Evolutionary conservation across 106 monocot species (phyloP).

Genomic region (Allium sativum): DNA sequence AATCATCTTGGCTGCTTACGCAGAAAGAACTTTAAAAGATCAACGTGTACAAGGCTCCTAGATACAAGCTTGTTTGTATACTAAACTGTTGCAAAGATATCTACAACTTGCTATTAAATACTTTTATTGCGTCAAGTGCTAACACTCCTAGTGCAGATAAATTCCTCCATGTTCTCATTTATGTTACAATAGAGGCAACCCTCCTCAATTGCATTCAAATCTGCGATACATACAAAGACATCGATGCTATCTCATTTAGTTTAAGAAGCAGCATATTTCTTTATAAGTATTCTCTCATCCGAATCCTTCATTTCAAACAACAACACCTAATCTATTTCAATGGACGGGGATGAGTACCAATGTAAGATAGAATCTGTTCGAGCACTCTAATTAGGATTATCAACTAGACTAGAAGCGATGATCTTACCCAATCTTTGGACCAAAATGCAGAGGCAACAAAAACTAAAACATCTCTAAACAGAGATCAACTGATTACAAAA

Average conservation of each 20-base stretch:
- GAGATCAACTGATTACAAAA: constrained; percentile 1
- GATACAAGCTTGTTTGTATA: constrained; percentile 84
- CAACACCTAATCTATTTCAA: constrained; percentile 60
- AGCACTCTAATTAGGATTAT: constrained; percentile 38
- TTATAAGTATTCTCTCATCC: constrained; percentile 80
- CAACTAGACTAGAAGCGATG: constrained; percentile 18
- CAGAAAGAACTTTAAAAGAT: constrained; percentile 93
- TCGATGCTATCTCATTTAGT: constrained; percentile 61
- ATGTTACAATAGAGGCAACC: constrained; percentile 88
- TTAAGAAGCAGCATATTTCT: constrained; percentile 75
- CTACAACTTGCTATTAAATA: constrained; percentile 69
- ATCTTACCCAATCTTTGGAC: constrained; percentile 13
- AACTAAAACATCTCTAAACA: constrained; percentile 7
- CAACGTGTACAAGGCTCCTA: constrained; percentile 88
- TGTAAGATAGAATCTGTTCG: constrained; percentile 62
- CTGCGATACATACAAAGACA: constrained; percentile 74
- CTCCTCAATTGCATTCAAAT: constrained; percentile 78
- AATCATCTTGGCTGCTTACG: constrained; percentile 90
- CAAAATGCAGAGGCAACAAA: constrained; percentile 11
- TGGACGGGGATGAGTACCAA: constrained; percentile 64
- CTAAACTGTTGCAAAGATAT: constrained; percentile 93
- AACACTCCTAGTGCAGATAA: constrained; percentile 87
- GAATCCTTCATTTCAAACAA: constrained; percentile 81
- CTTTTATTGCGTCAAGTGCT: constrained; percentile 51
- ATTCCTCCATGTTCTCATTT: constrained; percentile 87